Conservation (phyloP, 768 basidiomycete species). For the Xanthoconium purpureum region DNA sequence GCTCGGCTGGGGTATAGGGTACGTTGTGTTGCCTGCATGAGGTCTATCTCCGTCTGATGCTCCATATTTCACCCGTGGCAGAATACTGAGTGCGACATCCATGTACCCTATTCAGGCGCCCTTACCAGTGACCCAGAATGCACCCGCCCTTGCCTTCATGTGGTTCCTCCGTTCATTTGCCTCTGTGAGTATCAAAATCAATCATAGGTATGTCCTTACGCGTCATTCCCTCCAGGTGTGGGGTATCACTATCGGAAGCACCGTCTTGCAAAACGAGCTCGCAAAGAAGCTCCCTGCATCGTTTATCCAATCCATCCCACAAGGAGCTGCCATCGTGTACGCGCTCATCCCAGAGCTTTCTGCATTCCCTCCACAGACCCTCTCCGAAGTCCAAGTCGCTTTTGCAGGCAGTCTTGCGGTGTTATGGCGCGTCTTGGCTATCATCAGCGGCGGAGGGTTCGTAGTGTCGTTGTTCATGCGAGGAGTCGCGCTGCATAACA, state of each 20-base stretch:
- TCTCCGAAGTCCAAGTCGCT: constrained; percentile 36
- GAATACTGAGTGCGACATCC: constrained; percentile 13
- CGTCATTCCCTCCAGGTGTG: constrained; percentile 35
- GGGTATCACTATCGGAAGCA: constrained; percentile 48
- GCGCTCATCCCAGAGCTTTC: constrained; percentile 44
- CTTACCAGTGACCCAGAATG: constrained; percentile 38
- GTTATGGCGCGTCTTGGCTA: constrained; percentile 44
- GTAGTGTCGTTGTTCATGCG: constrained; percentile 8
- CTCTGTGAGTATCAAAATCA: constrained; percentile 22
- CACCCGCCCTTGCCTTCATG: constrained; percentile 44
- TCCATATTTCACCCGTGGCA: not conserved
- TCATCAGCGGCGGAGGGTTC: constrained; percentile 22
- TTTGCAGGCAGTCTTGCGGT: constrained; percentile 39
- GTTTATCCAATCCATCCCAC: constrained; percentile 35
- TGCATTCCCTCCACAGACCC: constrained; percentile 32
- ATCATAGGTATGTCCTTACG: not conserved
- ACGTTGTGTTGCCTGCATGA: not conserved
- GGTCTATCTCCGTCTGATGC: not conserved
- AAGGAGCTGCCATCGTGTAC: constrained; percentile 43
- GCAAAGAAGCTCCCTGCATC: constrained; percentile 37
- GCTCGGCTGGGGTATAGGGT: constrained; percentile 5
- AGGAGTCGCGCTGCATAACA: not conserved
- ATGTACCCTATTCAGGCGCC: constrained; percentile 50
- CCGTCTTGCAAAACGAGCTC: constrained; percentile 51
- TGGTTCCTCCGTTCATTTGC: constrained; percentile 38